phyloP scores from a whole-genome alignment of 228 moss, liverwort and hornwort genomes.

The Sphagnum magellanicum region DNA sequence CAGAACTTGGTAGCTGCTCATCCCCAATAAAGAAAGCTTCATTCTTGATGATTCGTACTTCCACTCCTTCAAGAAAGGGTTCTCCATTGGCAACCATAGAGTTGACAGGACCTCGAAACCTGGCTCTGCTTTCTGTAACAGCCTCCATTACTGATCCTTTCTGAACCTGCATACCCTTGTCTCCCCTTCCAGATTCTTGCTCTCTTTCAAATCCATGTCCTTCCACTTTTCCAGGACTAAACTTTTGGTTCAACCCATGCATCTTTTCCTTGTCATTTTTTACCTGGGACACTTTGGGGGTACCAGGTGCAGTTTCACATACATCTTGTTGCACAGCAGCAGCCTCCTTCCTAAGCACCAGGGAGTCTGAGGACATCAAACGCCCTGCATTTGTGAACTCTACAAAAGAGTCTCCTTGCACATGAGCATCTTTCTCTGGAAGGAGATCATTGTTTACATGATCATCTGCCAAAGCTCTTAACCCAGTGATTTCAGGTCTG shows the following conservation, averaged over 20 bases:
- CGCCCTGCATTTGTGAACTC: background rate
- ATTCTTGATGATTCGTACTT: background rate
- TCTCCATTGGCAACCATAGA: background rate
- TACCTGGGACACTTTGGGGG: conserved; percentile 2
- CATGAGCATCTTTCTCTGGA: conserved; percentile 2
- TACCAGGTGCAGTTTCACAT: conserved; percentile 8
- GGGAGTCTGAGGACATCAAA: background rate
- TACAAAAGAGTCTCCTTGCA: background rate
- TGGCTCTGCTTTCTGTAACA: background rate
- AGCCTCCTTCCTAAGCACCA: background rate
- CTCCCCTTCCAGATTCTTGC: conserved; percentile 7
- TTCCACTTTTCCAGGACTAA: conserved; percentile 13
- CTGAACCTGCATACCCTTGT: conserved; percentile 1
- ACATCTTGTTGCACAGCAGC: background rate
- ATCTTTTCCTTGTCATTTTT: background rate
- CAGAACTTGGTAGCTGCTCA: conserved; percentile 23
- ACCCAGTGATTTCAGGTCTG: conserved; percentile 22
- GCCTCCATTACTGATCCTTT: background rate
- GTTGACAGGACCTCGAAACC: background rate
- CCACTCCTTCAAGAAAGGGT: background rate
- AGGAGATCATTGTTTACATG: conserved; percentile 10
- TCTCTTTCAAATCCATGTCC: conserved; percentile 17
- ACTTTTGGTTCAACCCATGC: conserved; percentile 12
- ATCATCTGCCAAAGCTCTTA: conserved; percentile 32
- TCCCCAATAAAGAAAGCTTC: conserved; percentile 6